These are phyloP conservation scores for Tuber indicum DNA, from an alignment of 495 filamentous ascomycete genomes.

Conservation along the genomic window DNA sequence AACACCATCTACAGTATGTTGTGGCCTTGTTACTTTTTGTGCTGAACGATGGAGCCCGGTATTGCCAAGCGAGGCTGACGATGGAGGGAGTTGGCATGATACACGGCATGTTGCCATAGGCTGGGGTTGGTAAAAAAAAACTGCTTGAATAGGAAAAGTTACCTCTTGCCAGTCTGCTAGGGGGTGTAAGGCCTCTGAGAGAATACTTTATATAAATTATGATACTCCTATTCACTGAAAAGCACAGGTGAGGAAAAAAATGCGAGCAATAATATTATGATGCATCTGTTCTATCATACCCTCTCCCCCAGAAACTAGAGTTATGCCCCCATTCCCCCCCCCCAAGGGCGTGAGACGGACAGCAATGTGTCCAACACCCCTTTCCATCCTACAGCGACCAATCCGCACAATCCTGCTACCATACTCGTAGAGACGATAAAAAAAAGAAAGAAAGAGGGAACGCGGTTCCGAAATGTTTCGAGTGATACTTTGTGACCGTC, in stretches of 20 bases:
- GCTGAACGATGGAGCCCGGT: neutral
- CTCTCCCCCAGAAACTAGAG: neutral
- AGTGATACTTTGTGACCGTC: too few relatives aligned
- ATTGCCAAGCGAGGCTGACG: neutral
- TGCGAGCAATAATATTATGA: neutral
- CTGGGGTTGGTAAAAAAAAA: neutral
- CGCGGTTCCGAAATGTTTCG: too few relatives aligned
- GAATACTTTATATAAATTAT: neutral
- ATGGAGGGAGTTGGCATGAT: neutral
- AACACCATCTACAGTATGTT: neutral
- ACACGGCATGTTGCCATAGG: neutral
- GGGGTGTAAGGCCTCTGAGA: neutral
- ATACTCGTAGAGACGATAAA: neutral
- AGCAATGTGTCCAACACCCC: neutral
- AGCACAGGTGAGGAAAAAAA: neutral
- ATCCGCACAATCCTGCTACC: neutral
- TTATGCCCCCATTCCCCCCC: neutral
- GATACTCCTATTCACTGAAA: neutral
- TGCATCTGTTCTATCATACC: neutral
- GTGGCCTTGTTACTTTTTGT: neutral
- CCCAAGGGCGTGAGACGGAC: neutral
- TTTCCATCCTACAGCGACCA: neutral
- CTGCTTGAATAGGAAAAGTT: neutral
- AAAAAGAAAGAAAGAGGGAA: neutral
- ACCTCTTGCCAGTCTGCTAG: neutral